Evolutionary conservation across 768 basidiomycete species (phyloP), one percentile per base, ranked within the genome.

Genomic region (Saitozyma podzolica): DNA sequence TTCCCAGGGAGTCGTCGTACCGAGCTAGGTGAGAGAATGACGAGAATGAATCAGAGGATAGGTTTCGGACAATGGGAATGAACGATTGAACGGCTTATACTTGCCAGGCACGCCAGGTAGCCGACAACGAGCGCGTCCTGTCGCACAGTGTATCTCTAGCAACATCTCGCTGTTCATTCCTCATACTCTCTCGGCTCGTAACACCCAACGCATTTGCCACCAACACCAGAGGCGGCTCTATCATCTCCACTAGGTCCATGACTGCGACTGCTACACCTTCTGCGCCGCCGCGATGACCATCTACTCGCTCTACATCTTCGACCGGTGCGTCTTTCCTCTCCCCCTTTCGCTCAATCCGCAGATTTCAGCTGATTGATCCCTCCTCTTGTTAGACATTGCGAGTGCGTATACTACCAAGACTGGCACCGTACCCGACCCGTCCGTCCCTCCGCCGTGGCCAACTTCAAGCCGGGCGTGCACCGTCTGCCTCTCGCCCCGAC

Each of bases 381-480:
- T 57, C 13, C 41, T 56, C 59, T 39, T 41, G 9, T 19, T 77
- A 92, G 95, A 80, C 91, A 96, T 78, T 93, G 94, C 80, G 85
- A 84, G 17, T 92, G 91, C 74, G 85, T 98, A 51, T 97, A 95
- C 81, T 96, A 97, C 78, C 92, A 96, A 68, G 91, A 95, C 78
- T 95, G 92, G 90, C 88, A 94, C 71, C 86, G 91, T 54, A 87
- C 87, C 0, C 87, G 84, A 57, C 84, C 87, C 40, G 86, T 88
- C 40, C 88, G 86, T 78, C 84, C 85, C 47, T 90, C 92, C 2
- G 83, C 83, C 14, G 85, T 88, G 76, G 77, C 80, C 9, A 86
- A 86, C 49, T 85, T 92, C 58, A 84, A 91, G 43, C 87, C 88
- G 13, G 91, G 87, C 17, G 91, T 96, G 48, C 88, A 90, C 40